Base-by-base conservation (phyloP, 257 asterid genomes). In the Solanum phureja region DNA sequence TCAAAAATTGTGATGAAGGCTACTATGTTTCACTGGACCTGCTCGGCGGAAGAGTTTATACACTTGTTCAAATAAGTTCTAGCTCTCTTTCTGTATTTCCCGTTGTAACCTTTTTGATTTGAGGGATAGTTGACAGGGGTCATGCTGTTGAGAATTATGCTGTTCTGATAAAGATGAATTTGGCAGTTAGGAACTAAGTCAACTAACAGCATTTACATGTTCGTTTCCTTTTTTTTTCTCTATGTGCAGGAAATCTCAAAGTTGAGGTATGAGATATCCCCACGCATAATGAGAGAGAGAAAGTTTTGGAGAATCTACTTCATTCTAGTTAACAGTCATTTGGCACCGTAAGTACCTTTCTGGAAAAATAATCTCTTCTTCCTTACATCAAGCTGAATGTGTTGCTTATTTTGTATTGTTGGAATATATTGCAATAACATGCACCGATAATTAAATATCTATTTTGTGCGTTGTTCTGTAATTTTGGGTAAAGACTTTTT, bases 261-360 rank as follows among this genome's bases (percentile, higher is more conserved):
- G 89, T 92, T 95, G 87, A 94, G 98, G 91, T 94, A 95, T 85
- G 94, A 94, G 89, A 89, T 95, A 85, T 95, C 98, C 92, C 99
- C 99, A 38, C 90, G 96, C 44, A 92, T 90, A 91, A 97, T 97
- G 98, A 95, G 93, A 93, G 98, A 97, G 91, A 91, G 98, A 90
- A 94, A 93, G 90, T 96, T 95, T 87, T 96, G 99, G 99, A 95
- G 95, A 93, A 97, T 95, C 92, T 97, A 95, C 93, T 95, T 97
- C 92, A 90, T 95, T 88, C 95, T 97, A 35, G 98, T 95, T 69
- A 95, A 93, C 88, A 93, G 95, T 88, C 97, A 93, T 73, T 93
- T 95, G 79, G 94, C 92, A 60, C 95, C 92, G 99, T 97, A 89
- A 94, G 99, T 95, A 75, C 4, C 81, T 40, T 83, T 75, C 82